A percentile compares a stretch with the other conserved stretches of the same genome.
phyloP scores from a whole-genome alignment of 2,329 filamentous ascomycete genomes.

The Sclerotinia spermophila region DNA sequence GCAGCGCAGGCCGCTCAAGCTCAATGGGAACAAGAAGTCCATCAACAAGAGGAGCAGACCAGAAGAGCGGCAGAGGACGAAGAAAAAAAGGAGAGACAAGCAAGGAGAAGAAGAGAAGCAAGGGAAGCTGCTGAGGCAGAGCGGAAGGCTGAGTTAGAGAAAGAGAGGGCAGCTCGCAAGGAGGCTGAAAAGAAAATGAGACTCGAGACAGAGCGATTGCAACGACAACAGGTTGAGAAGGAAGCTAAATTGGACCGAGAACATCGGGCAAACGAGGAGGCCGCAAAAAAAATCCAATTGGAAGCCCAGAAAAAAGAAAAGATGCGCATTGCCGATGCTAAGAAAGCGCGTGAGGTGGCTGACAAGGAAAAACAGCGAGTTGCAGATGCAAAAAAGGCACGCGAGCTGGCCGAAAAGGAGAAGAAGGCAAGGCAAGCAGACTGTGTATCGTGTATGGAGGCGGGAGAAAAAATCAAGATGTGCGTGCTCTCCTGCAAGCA shows the following conservation, averaged over 20 bases:
- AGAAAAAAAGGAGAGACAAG: not conserved
- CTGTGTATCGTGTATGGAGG: constrained; percentile 28
- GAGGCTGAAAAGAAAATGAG: constrained; percentile 7
- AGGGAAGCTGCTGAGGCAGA: not conserved
- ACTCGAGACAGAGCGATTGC: constrained; percentile 5
- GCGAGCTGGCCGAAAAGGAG: constrained; percentile 10
- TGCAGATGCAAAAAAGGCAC: constrained; percentile 2
- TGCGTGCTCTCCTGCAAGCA: constrained; percentile 25
- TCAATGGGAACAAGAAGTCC: constrained; percentile 13
- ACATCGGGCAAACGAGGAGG: not conserved
- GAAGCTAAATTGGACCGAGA: constrained; percentile 2
- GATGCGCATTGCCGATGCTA: not conserved
- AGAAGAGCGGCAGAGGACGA: not conserved
- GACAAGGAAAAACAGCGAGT: constrained; percentile 7
- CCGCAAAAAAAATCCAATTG: not conserved
- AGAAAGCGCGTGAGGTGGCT: not conserved
- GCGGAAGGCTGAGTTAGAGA: constrained; percentile 5
- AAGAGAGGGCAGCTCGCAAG: not conserved
- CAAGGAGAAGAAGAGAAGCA: not conserved
- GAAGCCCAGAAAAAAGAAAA: constrained; percentile 6
- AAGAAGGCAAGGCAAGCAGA: constrained; percentile 18
- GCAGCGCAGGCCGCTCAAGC: constrained; percentile 17
- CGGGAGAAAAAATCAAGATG: constrained; percentile 21
- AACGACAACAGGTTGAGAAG: not conserved
- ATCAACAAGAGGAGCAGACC: not conserved